Evolutionary conservation across 768 basidiomycete species (phyloP), one percentile per base, ranked within the genome.

Genomic region (Lactarius pseudohatsudake): DNA sequence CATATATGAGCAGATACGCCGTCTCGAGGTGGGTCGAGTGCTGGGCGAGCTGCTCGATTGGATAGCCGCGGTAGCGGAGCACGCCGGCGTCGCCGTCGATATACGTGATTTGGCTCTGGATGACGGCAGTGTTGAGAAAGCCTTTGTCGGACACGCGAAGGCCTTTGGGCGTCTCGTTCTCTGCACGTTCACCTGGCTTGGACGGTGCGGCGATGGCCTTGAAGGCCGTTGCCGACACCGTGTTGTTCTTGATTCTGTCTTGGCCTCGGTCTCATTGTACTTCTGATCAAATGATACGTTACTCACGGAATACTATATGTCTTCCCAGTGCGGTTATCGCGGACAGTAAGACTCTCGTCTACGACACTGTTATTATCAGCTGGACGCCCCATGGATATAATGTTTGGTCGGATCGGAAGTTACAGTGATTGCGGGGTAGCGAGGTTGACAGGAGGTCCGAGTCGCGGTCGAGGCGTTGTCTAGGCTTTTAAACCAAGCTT

Each of bases 1-100:
- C 94, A 70, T 96, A 96, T 41, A 96, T 88, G 73, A 96, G 86
- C 28, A 96, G 86, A 76, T 96, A 95, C 8, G 92, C 86, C 20
- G 84, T 83, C 75, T 96, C 94, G 56, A 94, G 83, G 78, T 93
- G 93, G 1, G 83, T 86, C 0, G 91, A 93, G 64, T 86, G 83
- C 34, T 85, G 79, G 0, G 94, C 93, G 38, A 96, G 86, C 73
- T 95, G 90, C 73, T 96, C 94, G 70, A 96, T 96, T 18, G 94
- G 94, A 74, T 94, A 95, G 26, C 94, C 94, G 77, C 93, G 66
- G 77, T 92, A 93, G 56, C 91, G 86, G 66, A 92, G 76, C 59
- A 92, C 84, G 81, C 65, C 59, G 7, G 84, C 88, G 22, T 94
- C 91, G 57, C 94, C 94, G 73, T 96, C 94, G 69, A 96, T 96